Base-by-base conservation (phyloP, 2,329 filamentous ascomycete genomes). In the Neofusicoccum sp. region DNA sequence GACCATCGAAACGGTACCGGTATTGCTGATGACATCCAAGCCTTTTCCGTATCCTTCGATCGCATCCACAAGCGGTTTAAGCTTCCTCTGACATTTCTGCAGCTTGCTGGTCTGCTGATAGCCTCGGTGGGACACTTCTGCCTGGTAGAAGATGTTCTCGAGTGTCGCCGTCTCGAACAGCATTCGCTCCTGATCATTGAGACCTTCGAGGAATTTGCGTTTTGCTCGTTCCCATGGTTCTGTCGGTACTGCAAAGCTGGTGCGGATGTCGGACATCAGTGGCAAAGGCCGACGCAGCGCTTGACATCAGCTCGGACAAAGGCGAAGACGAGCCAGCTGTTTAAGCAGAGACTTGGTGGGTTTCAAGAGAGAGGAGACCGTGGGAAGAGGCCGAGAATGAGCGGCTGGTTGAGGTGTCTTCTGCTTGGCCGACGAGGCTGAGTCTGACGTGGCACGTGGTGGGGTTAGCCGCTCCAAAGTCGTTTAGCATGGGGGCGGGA, bases 111-210 rank as follows among this genome's bases (percentile, higher is more conserved):
- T 51, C 6, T 54, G 28, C n/a, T 61, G 60, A 56, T 68, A 61
- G 30, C 34, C 61, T 40, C 65, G 66, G 45, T 70, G 63, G 7
- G 64, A 41, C 36, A 61, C 41, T 44, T 65, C 68, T 4, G 68
- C 66, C 30, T 62, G 45, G 40, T 68, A 69, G 61, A 69, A 68
- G 5, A 67, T 14, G 49, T 66, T 68, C 40, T 70, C 67, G 2
- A 63, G 59, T 2, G 63, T 69, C 28, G 66, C 66, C 36, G 61
- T 43, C 14, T 64, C 36, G 59, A 65, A 69, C 12, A 28, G 36
- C n/a, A 38, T 5, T 11, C 30, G 48, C 14, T 68, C 61, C 9
- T 63, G 47, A 1, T 53, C 51, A 2, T 45, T 54, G 6, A 68
- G 53, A 12, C 61, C 62, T 16, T 63, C 58, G 1, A 69, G 58